Evolutionary conservation across 2,329 filamentous ascomycete species (phyloP).

Genomic region (Penicillium frequentans): DNA sequence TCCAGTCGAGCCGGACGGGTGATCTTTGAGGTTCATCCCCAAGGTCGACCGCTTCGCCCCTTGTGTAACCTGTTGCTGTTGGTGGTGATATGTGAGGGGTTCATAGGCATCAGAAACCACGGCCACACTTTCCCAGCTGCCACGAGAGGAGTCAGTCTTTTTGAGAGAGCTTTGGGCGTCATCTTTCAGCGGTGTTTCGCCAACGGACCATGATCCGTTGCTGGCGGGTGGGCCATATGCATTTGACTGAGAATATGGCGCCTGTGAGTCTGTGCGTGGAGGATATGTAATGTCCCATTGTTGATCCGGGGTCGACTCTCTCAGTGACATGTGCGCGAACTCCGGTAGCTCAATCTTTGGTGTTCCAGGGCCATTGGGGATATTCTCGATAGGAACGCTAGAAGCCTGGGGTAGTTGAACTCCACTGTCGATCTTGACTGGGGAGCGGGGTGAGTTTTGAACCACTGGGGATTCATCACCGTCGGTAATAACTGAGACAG

Average conservation of each 20-base stretch:
- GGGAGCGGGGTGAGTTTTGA: constrained; percentile 34
- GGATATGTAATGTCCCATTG: constrained; percentile 24
- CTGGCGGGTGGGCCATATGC: constrained; percentile 31
- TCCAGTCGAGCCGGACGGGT: constrained; percentile 55
- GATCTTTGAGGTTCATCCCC: constrained; percentile 45
- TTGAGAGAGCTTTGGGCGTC: constrained; percentile 18
- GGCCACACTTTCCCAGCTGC: constrained; percentile 37
- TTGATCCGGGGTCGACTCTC: constrained; percentile 17
- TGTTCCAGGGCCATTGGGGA: constrained; percentile 21
- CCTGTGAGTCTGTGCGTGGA: constrained; percentile 25
- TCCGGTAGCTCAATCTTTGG: constrained; percentile 25
- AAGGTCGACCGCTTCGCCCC: constrained; percentile 21
- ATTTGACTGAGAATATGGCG: constrained; percentile 15
- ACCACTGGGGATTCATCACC: constrained; percentile 24
- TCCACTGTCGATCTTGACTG: constrained; percentile 34
- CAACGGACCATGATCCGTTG: constrained; percentile 38
- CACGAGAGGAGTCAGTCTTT: constrained; percentile 32
- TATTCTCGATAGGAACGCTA: constrained; percentile 28
- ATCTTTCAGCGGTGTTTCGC: constrained; percentile 28
- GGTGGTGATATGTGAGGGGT: constrained; percentile 54
- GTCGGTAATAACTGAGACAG: constrained; percentile 15
- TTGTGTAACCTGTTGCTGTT: constrained; percentile 37
- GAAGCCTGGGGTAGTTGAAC: constrained; percentile 27
- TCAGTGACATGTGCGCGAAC: constrained; percentile 29
- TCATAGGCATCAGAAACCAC: constrained; percentile 41